These are phyloP conservation scores for Trichoderma asperelloides DNA, from an alignment of 495 filamentous ascomycete species.

Conservation along the genomic window DNA sequence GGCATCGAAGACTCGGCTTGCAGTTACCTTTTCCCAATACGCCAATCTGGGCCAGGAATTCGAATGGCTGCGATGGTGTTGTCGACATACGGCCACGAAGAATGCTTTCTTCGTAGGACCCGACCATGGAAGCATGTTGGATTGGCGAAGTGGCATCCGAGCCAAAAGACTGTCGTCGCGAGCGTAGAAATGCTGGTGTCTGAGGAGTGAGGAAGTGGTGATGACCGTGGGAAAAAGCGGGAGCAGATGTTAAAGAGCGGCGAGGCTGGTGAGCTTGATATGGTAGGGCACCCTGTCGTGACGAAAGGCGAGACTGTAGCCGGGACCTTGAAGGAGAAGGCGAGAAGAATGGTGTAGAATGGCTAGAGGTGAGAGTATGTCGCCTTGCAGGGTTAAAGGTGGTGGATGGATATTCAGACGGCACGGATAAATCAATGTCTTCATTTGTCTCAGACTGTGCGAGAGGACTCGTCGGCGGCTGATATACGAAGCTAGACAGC, in stretches of 20 bases:
- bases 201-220: conserved; percentile 45
- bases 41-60: conserved; percentile 93
- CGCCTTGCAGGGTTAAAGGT: conserved; percentile 24
- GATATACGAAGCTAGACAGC: conserved; percentile 72
- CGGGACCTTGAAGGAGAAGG: conserved; percentile 20
- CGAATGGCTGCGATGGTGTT: conserved; percentile 82
- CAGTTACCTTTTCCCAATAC: conserved; percentile 86
- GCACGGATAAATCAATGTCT: conserved; percentile 56
- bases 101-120: conserved; percentile 96
- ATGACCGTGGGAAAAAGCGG: conserved; percentile 28
- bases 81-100: conserved; percentile 94
- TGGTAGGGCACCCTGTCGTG: conserved; percentile 44
- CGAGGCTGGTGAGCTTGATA: conserved; percentile 66
- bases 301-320: background rate
- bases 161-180: conserved; percentile 61
- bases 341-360: conserved; percentile 21
- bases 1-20: conserved; percentile 77
- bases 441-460: conserved; percentile 85
- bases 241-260: conserved; percentile 58
- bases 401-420: conserved; percentile 31
- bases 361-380: conserved; percentile 30
- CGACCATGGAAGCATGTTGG: conserved; percentile 89
- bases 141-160: conserved; percentile 62
- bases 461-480: conserved; percentile 84
- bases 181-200: conserved; percentile 44